Evolutionary conservation across 2,329 filamentous ascomycete species (phyloP), one percentile per base, ranked within the genome.

Genomic region (Aspergillus ochraceoroseus): DNA sequence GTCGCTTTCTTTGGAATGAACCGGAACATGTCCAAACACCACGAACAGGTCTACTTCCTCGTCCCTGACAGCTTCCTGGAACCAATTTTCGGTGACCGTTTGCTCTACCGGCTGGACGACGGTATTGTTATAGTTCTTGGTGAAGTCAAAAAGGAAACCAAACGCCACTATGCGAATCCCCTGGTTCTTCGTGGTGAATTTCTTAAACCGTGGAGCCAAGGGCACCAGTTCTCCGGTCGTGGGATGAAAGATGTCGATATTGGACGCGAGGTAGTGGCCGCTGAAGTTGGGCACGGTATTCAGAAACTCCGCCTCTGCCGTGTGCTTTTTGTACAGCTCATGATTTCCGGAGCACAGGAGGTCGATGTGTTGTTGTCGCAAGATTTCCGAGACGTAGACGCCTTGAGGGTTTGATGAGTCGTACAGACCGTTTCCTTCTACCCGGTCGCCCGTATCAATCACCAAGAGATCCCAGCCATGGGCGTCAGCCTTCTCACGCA

Each of bases 91-190:
- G 58, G 86, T 80, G 53, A 96, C 75, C 0, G 87, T 84, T 6
- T 94, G 76, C 51, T 84, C 79, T 2, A 95, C 89, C 0, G 76
- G 77, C 52, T 87, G 81, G 0, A 96, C 86, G 3, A 87, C 72
- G 0, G 87, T 94, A 62, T 96, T 96, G 61, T 95, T 92, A 41
- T 84, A 83, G 62, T 95, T 95, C 12, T 82, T 81, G 1, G 78
- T 86, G 56, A 98, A 98, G 66, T 98, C 82, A 64, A 95, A 98
- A 3, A 98, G 70, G 64, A 98, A 96, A 2, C 92, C 92, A 62
- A 98, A 89, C 0, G 90, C 86, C 33, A 94, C 71, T 43, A 98
- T 79, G 11, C 83, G 77, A 44, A 95, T 80, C 3, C 83, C 85
- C 52, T 87, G 86, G 51, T 94, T 87, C 71, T 89, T 88, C 4